Evolutionary conservation across 805 yeast genomes (phyloP), one percentile per base, ranked within the genome.

Genomic region (Yarrowia divulgata): DNA sequence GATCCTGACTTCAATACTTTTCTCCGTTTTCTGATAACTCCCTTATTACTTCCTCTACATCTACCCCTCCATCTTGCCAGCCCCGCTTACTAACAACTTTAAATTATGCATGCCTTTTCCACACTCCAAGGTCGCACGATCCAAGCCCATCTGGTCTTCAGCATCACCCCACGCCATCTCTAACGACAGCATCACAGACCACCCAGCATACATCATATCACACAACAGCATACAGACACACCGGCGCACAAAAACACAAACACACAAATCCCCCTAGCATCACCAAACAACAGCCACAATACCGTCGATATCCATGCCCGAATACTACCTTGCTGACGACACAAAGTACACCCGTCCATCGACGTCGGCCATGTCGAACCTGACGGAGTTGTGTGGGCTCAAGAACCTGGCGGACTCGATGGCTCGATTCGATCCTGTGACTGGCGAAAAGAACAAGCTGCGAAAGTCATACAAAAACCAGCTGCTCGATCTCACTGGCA

Each of bases 391-490:
- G 16, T 95, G 92, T 74, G 88, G 88, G 1, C 79, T 95, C 49
- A 84, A 85, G 48, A 84, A 83, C 1, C 80, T 93, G 14, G 90
- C 97, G 0, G 82, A 85, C 68, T 88, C 97, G 3, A 89, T 95
- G 52, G 97, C 97, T 1, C 85, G 99, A 75, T 84, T 89, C 12
- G 93, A 91, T 74, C 88, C 92, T 1, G 96, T 90, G 74, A 97
- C 97, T 0, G 85, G 95, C 0, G 93, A 91, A 73, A 97, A 97
- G 68, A 93, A 93, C 46, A 95, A 95, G 79, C 84, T 95, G 69
- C 85, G 99, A 74, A 95, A 95, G 79, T 92, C 98, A 0, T 95
- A 95, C 80, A 95, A 95, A 78, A 93, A 93, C 72, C 98, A 94
- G 77, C 90, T 95, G 14, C 83, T 85, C 46, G 98, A 93, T 73